These are phyloP conservation scores for Colletotrichum destructivum DNA, from an alignment of 2,329 filamentous ascomycete species.

Conservation along the genomic window DNA sequence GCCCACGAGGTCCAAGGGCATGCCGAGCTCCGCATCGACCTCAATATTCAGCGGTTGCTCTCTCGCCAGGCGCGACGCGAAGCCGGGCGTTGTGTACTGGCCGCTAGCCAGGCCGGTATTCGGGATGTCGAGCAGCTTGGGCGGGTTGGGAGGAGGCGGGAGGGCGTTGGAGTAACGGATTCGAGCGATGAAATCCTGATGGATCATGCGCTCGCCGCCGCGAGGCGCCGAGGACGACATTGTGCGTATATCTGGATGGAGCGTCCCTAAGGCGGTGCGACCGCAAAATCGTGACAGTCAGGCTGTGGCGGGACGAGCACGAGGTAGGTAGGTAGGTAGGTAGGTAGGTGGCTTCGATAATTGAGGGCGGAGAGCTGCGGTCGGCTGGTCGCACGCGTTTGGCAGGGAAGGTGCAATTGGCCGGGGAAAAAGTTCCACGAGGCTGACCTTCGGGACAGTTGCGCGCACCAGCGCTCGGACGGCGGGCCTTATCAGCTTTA, in stretches of 20 bases:
- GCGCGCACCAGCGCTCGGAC: constrained; percentile 30
- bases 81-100: constrained; percentile 91
- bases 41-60: constrained; percentile 97
- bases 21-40: constrained; percentile 96
- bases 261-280: neutral
- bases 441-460: constrained; percentile 38
- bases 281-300: neutral
- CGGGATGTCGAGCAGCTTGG: constrained; percentile 96
- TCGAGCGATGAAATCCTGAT: constrained; percentile 97
- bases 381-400: constrained; percentile 33
- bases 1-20: constrained; percentile 96
- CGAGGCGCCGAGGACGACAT: constrained; percentile 56
- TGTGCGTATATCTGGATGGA: neutral
- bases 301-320: neutral
- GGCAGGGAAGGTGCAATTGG: constrained; percentile 31
- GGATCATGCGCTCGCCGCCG: constrained; percentile 73
- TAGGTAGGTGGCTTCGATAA: neutral
- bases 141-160: constrained; percentile 92
- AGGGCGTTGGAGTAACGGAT: constrained; percentile 97
- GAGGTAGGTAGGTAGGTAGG: no score
- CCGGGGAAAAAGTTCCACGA: constrained; percentile 42
- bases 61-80: constrained; percentile 88
- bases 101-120: constrained; percentile 90
- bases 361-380: constrained; percentile 14
- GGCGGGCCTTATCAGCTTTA: constrained; percentile 38